These are phyloP conservation scores for Alnus rubra DNA, from an alignment of 306 rosid genomes.

Conservation along the genomic window DNA sequence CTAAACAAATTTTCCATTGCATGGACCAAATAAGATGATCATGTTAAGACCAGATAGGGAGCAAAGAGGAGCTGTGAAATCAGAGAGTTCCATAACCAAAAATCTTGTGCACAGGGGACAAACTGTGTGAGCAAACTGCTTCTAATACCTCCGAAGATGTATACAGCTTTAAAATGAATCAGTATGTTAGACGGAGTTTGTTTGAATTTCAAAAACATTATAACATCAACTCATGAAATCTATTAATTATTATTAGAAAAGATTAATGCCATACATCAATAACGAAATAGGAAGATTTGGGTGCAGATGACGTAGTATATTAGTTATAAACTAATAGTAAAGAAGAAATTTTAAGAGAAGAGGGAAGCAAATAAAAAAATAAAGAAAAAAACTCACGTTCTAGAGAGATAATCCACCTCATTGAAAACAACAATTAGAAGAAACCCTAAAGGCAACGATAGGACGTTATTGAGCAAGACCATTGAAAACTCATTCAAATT, in stretches of 20 bases:
- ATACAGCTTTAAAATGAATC: neutral
- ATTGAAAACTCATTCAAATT: conserved; percentile 90
- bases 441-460: conserved; percentile 89
- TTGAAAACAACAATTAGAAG: conserved; percentile 71
- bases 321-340: neutral
- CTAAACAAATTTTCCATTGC: neutral
- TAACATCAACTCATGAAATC: neutral
- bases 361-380: neutral
- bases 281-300: neutral
- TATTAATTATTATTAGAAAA: neutral
- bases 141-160: neutral
- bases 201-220: neutral
- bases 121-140: neutral
- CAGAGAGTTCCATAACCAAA: neutral
- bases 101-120: neutral
- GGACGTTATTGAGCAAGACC: conserved; percentile 95
- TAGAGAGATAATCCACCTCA: conserved; percentile 86
- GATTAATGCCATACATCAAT: neutral
- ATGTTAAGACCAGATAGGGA: neutral
- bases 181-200: neutral
- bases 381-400: conserved; percentile 63
- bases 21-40: neutral
- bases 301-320: neutral
- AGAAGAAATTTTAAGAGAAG: neutral
- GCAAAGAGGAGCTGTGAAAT: too few relatives aligned